These are phyloP conservation scores for Fallopia convolvulus DNA, from an alignment of 148 eudicot species.

Conservation along the genomic window DNA sequence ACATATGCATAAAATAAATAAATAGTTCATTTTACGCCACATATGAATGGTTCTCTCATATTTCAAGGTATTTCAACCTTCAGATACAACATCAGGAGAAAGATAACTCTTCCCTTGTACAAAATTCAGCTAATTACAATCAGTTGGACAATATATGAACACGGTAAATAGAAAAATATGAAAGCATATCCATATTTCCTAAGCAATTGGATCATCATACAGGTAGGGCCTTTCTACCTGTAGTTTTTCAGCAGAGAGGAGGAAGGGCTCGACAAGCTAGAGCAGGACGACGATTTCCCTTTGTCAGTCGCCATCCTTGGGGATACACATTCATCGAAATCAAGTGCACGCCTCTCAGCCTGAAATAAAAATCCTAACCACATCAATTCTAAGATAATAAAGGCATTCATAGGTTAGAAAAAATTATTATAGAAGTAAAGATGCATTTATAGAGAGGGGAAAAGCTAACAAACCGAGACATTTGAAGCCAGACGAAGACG, in stretches of 20 bases:
- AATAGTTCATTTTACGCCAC: neutral
- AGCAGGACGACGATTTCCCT: constrained; percentile 5
- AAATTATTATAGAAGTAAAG: neutral
- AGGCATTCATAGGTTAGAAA: too few species aligned
- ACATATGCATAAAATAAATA: neutral
- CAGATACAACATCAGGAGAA: constrained; percentile 5
- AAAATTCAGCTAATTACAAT: constrained; percentile 7
- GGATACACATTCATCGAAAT: constrained; percentile 13
- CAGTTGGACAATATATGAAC: constrained; percentile 3
- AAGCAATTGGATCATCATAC: neutral
- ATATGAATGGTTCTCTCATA: neutral
- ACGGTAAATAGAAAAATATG: neutral
- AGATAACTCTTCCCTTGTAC: neutral
- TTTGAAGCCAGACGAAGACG: constrained; percentile 29
- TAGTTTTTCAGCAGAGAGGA: constrained; percentile 32
- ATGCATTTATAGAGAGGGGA: neutral
- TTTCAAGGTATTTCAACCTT: constrained; percentile 1
- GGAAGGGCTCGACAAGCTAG: constrained; percentile 30
- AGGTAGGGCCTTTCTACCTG: constrained; percentile 13
- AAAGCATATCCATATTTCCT: neutral
- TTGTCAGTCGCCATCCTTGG: constrained; percentile 12
- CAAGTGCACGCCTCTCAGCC: constrained; percentile 21
- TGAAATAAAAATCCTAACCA: neutral
- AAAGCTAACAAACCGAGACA: constrained; percentile 31
- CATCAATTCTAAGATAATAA: too few species aligned